Evolutionary conservation across 495 filamentous ascomycete genomes (phyloP).

Genomic region (Chaetomidium leptoderma): DNA sequence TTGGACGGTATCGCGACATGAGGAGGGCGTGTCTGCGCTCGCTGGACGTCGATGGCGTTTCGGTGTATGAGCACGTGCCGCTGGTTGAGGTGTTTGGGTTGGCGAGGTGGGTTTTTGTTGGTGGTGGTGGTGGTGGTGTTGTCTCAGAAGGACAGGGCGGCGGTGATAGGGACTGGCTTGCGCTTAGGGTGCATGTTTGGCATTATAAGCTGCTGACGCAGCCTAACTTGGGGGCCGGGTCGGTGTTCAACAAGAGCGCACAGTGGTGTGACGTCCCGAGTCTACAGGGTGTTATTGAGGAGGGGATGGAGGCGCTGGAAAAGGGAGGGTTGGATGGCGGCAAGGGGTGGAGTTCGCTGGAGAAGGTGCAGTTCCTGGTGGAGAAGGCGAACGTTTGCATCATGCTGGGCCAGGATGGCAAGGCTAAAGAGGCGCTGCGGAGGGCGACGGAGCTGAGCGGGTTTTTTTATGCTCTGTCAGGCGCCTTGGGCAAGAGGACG

Average conservation of each 20-base stretch:
- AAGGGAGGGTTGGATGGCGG: slow-evolving; percentile 36
- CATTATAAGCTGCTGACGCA: slow-evolving; percentile 87
- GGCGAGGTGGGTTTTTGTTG: slow-evolving; percentile 63
- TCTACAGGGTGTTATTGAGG: slow-evolving; percentile 48
- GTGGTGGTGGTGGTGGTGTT: background rate
- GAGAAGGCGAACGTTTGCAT: slow-evolving; percentile 80
- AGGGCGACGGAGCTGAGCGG: slow-evolving; percentile 57
- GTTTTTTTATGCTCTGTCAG: slow-evolving; percentile 81
- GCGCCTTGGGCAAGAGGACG: slow-evolving; percentile 83
- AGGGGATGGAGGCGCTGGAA: slow-evolving; percentile 43
- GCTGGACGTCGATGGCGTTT: slow-evolving; percentile 78
- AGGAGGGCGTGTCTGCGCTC: slow-evolving; percentile 50
- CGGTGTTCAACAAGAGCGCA: slow-evolving; percentile 38
- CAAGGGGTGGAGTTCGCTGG: slow-evolving; percentile 31
- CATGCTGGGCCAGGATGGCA: slow-evolving; percentile 76
- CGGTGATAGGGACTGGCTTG: slow-evolving; percentile 43
- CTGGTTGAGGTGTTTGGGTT: slow-evolving; percentile 76
- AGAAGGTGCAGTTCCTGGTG: slow-evolving; percentile 62
- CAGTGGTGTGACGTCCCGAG: slow-evolving; percentile 49
- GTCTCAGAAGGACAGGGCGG: slow-evolving; percentile 12
- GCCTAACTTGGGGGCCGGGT: slow-evolving; percentile 54
- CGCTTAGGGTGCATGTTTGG: slow-evolving; percentile 70
- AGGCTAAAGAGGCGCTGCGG: slow-evolving; percentile 66
- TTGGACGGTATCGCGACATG: background rate
- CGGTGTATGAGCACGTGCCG: slow-evolving; percentile 78